These are phyloP conservation scores for Fusarium pilosicola DNA, from an alignment of 2,329 filamentous ascomycete genomes.

Conservation along the genomic window DNA sequence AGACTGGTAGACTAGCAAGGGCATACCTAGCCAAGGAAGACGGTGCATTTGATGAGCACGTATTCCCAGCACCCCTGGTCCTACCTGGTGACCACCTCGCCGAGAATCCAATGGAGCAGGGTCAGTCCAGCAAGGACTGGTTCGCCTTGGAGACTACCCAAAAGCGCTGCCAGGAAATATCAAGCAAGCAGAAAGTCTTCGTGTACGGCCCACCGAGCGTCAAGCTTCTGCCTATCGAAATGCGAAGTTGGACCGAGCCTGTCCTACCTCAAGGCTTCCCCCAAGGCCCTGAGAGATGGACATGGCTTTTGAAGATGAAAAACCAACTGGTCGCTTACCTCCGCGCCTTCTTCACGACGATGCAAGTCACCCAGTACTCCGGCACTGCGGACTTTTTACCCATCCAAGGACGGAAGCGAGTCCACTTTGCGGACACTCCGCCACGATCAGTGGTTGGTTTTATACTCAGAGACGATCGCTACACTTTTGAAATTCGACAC, in stretches of 20 bases:
- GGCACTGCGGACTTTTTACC: neutral
- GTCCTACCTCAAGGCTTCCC: conserved; percentile 15
- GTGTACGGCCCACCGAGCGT: conserved; percentile 52
- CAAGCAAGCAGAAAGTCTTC: neutral
- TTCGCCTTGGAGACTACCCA: conserved; percentile 30
- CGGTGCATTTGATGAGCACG: conserved; percentile 34
- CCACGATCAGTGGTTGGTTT: conserved; percentile 58
- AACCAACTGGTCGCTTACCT: conserved; percentile 51
- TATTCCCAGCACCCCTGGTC: conserved; percentile 68
- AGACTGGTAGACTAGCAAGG: conserved; percentile 39
- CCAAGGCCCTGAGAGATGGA: conserved; percentile 10
- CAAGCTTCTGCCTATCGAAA: conserved; percentile 45
- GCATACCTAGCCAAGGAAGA: conserved; percentile 16
- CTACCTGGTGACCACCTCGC: conserved; percentile 69
- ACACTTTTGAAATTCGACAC: conserved; percentile 60
- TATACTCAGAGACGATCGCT: conserved; percentile 39
- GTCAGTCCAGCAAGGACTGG: conserved; percentile 66
- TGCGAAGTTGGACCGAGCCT: conserved; percentile 56
- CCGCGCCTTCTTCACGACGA: conserved; percentile 61
- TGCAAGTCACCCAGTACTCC: conserved; percentile 56
- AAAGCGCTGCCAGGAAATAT: conserved; percentile 61
- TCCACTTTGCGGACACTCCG: neutral
- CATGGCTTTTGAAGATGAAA: conserved; percentile 6
- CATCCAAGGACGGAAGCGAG: neutral
- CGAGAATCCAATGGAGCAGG: conserved; percentile 59